Percentiles rank a stretch among this genome's conserved stretches.
Conservation (phyloP, 176 grass and related monocot genomes). For the Echinochloa phyllopogon region DNA sequence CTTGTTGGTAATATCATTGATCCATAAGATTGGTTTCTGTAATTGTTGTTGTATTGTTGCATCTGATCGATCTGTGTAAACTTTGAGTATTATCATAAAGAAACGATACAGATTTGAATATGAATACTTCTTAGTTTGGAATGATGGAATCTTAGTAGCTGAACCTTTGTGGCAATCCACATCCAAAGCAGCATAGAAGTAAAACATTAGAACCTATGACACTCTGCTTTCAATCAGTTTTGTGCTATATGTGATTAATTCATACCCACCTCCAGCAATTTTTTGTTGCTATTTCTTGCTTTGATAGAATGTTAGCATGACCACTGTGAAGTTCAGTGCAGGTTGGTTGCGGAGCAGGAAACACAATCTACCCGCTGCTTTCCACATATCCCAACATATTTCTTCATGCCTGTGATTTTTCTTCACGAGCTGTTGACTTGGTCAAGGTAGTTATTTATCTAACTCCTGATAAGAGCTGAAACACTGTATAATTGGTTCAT, state of each 20-base stretch:
- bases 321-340: conserved; percentile 45
- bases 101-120: not conserved
- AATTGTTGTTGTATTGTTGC: not conserved
- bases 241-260: not conserved
- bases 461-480: not conserved
- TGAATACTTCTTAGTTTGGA: not conserved
- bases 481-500: not conserved
- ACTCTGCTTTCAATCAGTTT: not conserved
- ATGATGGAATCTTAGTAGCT: not conserved
- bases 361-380: conserved; percentile 84
- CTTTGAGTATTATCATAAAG: not conserved
- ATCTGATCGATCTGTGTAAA: not conserved
- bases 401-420: conserved; percentile 95
- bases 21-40: conserved; percentile 30
- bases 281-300: conserved; percentile 25
- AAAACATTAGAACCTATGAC: not conserved
- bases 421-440: conserved; percentile 73
- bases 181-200: not conserved
- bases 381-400: conserved; percentile 80
- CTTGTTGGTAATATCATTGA: conserved; percentile 10
- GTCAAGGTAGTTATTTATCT: conserved; percentile 70
- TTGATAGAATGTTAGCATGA: conserved; percentile 31
- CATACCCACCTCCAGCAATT: not conserved
- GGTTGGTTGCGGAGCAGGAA: conserved; percentile 93
- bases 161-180: not conserved